Evolutionary conservation across 257 asterid genomes (phyloP).

Genomic region (Verbena officinalis): DNA sequence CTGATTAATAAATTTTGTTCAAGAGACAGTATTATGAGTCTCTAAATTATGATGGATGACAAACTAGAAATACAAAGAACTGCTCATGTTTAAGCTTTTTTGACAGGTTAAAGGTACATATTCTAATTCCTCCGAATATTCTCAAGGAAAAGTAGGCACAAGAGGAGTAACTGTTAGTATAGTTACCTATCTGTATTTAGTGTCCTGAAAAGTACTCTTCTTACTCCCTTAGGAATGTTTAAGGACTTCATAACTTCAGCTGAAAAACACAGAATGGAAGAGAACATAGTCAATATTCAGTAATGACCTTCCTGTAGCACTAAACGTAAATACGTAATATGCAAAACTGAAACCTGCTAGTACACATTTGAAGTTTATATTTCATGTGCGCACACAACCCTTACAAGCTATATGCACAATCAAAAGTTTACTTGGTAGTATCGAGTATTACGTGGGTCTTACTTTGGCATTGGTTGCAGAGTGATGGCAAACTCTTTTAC

Average conservation of each 20-base stretch:
- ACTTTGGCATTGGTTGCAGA: background rate
- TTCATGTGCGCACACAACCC: background rate
- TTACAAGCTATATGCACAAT: too few species aligned
- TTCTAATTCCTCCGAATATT: too few species aligned
- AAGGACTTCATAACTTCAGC: constrained; percentile 93
- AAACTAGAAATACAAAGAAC: background rate
- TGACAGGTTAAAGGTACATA: background rate
- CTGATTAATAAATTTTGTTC: background rate
- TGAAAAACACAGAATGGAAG: constrained; percentile 33
- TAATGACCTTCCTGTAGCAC: too few species aligned
- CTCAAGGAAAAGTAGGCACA: background rate
- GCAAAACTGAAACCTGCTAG: too few species aligned
- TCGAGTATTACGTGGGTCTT: background rate
- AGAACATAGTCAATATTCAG: background rate
- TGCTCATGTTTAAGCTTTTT: constrained; percentile 13
- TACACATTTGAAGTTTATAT: background rate
- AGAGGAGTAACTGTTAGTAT: constrained; percentile 6
- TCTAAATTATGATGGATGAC: background rate
- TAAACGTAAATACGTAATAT: too few species aligned
- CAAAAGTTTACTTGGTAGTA: background rate
- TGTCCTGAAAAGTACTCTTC: constrained; percentile 90
- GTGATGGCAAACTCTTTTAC: background rate
- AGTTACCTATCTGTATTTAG: constrained; percentile 91
- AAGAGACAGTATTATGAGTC: background rate
- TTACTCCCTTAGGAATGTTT: constrained; percentile 85